Base-by-base conservation (phyloP, 2,329 filamentous ascomycete species). In the Chaetomium sp. region DNA sequence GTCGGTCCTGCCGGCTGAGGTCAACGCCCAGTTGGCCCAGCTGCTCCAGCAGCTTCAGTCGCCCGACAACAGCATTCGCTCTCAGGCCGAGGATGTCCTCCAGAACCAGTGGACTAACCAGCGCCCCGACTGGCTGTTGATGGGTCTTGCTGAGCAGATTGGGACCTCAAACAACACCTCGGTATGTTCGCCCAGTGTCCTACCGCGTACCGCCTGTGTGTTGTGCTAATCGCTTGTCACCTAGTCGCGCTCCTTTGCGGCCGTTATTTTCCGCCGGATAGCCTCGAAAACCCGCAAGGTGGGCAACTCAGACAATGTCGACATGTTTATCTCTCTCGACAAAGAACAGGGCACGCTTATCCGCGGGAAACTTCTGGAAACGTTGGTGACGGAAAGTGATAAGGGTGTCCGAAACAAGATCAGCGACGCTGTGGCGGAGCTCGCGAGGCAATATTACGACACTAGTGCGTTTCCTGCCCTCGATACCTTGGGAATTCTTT, bases 351-450 rank as follows among this genome's bases (percentile, higher is more conserved):
- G 87, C 61, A 77, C 83, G 49, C 86, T 84, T 48, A 95, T 97
- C 66, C 85, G 91, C 64, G 81, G 87, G 66, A 96, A 92, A 71
- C 77, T 97, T 56, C 80, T 97, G 43, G 82, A 91, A 67, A 85
- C 84, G 52, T 78, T 96, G 52, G 83, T 83, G 56, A 78, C 77
- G 59, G 94, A 97, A 74, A 76, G 81, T 27, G 82, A 88, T 59
- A 81, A 85, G 59, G 77, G 82, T 41, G 88, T 96, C 47, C 82
- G 94, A 66, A 94, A 96, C 76, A 99, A 99, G 74, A 88, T 97
- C 69, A 94, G 91, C 65, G 94, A 99, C 73, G 91, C 92, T n/a
- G 88, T 97, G 59, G 94, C 94, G 32, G 94, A 99, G 73, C 80
- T 99, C 58, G 94, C 92, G 45, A 85, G 94, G 67, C 91, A 99